Evolutionary conservation across 257 asterid species (phyloP), one percentile per base, ranked within the genome.

Genomic region (Penstemon newberryi): DNA sequence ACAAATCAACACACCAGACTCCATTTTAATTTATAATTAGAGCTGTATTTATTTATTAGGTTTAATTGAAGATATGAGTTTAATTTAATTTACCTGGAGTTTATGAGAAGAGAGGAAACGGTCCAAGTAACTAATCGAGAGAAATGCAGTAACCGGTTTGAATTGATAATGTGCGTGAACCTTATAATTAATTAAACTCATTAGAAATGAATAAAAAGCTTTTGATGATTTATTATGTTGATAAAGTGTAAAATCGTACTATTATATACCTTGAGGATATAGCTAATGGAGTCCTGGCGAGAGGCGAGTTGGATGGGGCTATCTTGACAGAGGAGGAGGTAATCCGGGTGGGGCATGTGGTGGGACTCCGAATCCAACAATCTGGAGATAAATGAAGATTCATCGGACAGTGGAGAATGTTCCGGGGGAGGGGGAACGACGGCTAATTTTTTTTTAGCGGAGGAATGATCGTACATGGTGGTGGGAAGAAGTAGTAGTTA

Each of bases 201-300:
- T 25, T 25, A 25, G 33, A 25, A 25, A 25, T 25, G 1, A 25
- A 25, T 25, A 2, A 25, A 25, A 25, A 25, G 33, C 18, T 15
- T 15, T 15, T 15, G 18, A 15, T 15, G 18, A 15, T 15, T 15
- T 25, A 25, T 25, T 15, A 36, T 25, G 6, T 12, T 10, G 4
- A 18, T 12, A n/a, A 18, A 50, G 33, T 10, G 39, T 7, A 43
- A 5, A 15, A 7, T 8, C 11, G n/a, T 18, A 49, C 4, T 25
- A 25, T 25, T 25, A 25, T 25, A 58, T 65, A 85, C 92, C 86
- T 77, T 59, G 78, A 86, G 88, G 42, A 86, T 84, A 74, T 81
- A 82, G 70, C 71, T 77, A 56, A 84, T 70, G 70, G 88, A 72
- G 79, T 80, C 85, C 69, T 77, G 86, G 79, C 90, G 90, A 63